phyloP scores from a whole-genome alignment of 176 grass and related monocot genomes.

The Ampelocalamus luodianensis region DNA sequence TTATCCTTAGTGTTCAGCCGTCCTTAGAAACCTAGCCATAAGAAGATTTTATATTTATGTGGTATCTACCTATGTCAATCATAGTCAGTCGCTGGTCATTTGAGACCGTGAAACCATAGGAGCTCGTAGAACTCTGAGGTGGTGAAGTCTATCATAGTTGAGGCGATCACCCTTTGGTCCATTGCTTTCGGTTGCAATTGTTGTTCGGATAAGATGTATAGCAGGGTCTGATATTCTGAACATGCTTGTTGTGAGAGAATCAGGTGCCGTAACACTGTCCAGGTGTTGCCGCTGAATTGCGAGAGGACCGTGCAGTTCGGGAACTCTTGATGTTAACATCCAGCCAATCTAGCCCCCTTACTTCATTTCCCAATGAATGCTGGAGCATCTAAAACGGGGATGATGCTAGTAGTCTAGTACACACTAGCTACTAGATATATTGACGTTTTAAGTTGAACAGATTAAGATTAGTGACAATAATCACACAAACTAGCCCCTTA shows the following conservation, averaged over 20 bases:
- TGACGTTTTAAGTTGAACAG: not conserved
- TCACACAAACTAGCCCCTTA: not conserved
- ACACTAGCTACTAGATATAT: not conserved
- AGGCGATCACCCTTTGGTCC: too few relatives aligned
- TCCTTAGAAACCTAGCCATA: not conserved
- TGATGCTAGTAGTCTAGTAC: not conserved
- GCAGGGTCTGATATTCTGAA: too few relatives aligned
- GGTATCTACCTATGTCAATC: not conserved
- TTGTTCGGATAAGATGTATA: too few relatives aligned
- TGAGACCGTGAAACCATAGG: too few relatives aligned
- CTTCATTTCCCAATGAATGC: not conserved
- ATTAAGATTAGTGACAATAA: not conserved
- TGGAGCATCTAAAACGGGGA: not conserved
- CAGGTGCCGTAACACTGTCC: too few relatives aligned
- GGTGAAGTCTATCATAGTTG: too few relatives aligned
- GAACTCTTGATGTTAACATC: slow-evolving; percentile 17
- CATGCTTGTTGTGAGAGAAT: too few relatives aligned
- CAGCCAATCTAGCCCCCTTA: not conserved
- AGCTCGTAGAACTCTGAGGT: too few relatives aligned
- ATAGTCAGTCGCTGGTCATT: too few relatives aligned
- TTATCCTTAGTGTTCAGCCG: not conserved
- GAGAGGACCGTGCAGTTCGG: too few relatives aligned
- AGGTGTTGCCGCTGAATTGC: too few relatives aligned
- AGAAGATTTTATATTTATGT: not conserved
- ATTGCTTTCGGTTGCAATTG: too few relatives aligned